A percentile compares a stretch with the other conserved stretches of the same genome.
Evolutionary conservation across 371 early-diverging fungal genomes (phyloP).

Genomic region (Mortierella sp.): DNA sequence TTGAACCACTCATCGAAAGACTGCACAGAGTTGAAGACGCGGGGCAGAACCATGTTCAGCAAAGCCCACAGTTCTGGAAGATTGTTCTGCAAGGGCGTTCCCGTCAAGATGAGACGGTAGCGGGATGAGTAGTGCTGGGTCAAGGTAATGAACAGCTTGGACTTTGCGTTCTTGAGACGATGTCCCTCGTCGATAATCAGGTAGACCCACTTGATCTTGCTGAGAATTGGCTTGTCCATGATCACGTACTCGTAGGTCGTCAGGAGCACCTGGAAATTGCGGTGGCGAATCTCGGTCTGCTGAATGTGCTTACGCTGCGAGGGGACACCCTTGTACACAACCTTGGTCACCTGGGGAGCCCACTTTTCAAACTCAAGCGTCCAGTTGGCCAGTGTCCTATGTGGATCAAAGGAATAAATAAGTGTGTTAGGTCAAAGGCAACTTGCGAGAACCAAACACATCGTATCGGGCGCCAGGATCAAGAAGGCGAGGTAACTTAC

Average conservation of each 20-base stretch:
- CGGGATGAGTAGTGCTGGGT: slow-evolving; percentile 88
- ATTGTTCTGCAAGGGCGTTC: slow-evolving; percentile 99
- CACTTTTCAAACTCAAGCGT: slow-evolving; percentile 97
- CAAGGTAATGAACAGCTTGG: slow-evolving; percentile 88
- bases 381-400: slow-evolving; percentile 96
- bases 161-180: slow-evolving; percentile 97
- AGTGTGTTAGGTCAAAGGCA: background rate
- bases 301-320: slow-evolving; percentile 81
- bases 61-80: slow-evolving; percentile 99
- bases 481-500: slow-evolving; percentile 63
- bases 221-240: slow-evolving; percentile 88
- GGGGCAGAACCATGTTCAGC: slow-evolving; percentile 97
- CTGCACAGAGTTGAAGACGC: slow-evolving; percentile 95
- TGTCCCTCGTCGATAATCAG: slow-evolving; percentile 99
- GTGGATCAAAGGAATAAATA: background rate
- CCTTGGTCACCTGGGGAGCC: slow-evolving; percentile 93
- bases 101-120: slow-evolving; percentile 98
- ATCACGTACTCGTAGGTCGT: slow-evolving; percentile 99
- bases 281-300: slow-evolving; percentile 77
- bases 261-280: slow-evolving; percentile 94
- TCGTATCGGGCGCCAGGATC: slow-evolving; percentile 14
- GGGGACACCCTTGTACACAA: slow-evolving; percentile 94
- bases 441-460: too few relatives aligned
- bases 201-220: slow-evolving; percentile 94
- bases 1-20: slow-evolving; percentile 99